These are phyloP conservation scores for Albizia julibrissin DNA, from an alignment of 306 rosid species.

Conservation along the genomic window DNA sequence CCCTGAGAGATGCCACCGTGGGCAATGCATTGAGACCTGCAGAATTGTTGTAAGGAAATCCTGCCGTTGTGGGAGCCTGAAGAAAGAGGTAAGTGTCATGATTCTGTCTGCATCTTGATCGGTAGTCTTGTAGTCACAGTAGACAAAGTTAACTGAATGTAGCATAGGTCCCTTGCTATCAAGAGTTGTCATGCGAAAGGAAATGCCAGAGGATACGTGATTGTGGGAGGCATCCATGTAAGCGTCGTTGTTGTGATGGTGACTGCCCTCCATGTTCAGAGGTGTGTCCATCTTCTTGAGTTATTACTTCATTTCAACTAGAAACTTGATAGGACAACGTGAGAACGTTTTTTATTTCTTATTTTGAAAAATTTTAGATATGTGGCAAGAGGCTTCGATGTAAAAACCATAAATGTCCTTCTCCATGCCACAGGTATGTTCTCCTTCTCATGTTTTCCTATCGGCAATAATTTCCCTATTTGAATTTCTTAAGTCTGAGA, in stretches of 20 bases:
- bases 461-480: slow-evolving; percentile 11
- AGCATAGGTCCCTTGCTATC: slow-evolving; percentile 94
- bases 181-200: slow-evolving; percentile 89
- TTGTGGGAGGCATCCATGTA: slow-evolving; percentile 88
- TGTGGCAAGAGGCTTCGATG: slow-evolving; percentile 91
- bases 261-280: slow-evolving; percentile 93
- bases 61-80: slow-evolving; percentile 88
- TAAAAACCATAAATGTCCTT: slow-evolving; percentile 92
- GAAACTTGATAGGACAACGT: slow-evolving; percentile 8
- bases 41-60: slow-evolving; percentile 71
- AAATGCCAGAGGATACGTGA: slow-evolving; percentile 81
- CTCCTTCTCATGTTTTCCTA: slow-evolving; percentile 9
- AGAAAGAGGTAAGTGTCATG: slow-evolving; percentile 71
- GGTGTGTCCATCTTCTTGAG: slow-evolving; percentile 56
- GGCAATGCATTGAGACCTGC: slow-evolving; percentile 74
- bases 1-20: slow-evolving; percentile 91
- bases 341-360: slow-evolving; percentile 19
- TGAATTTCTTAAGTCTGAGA: slow-evolving; percentile 3
- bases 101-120: slow-evolving; percentile 33
- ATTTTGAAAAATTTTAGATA: slow-evolving; percentile 50
- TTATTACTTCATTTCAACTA: slow-evolving; percentile 26
- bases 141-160: slow-evolving; percentile 50
- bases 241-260: slow-evolving; percentile 95
- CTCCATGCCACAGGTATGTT: slow-evolving; percentile 92
- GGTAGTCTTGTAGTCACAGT: slow-evolving; percentile 10